These are phyloP conservation scores for Podila verticillata DNA, from an alignment of 192 early-diverging fungal genomes.

Conservation along the genomic window DNA sequence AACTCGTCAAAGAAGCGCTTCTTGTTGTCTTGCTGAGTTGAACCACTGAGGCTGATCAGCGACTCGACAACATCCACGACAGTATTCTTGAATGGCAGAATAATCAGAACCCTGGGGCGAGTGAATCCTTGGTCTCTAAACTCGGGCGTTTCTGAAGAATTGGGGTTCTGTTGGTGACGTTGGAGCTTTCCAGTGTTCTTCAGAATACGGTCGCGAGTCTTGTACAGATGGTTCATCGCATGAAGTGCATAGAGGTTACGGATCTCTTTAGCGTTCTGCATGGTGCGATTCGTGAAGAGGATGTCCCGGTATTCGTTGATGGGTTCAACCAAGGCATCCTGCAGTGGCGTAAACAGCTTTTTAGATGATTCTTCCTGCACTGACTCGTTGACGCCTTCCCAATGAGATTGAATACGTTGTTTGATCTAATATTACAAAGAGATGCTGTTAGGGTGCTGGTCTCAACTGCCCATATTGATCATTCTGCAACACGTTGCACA, in stretches of 20 bases:
- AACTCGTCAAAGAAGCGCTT: constrained; percentile 87
- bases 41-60: constrained; percentile 79
- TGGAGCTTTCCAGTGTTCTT: constrained; percentile 84
- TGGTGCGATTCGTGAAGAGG: constrained; percentile 69
- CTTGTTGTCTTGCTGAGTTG: constrained; percentile 89
- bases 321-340: constrained; percentile 65
- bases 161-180: constrained; percentile 58
- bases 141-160: constrained; percentile 62
- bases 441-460: background rate
- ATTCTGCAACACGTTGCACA: background rate
- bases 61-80: constrained; percentile 83
- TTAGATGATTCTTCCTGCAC: constrained; percentile 8
- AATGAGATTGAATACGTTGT: constrained; percentile 43
- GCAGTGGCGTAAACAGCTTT: constrained; percentile 62
- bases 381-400: constrained; percentile 36
- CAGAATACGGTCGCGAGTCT: constrained; percentile 78
- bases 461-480: no score
- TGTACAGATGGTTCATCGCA: constrained; percentile 91
- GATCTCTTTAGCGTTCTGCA: constrained; percentile 74
- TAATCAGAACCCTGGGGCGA: constrained; percentile 88
- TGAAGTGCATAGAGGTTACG: constrained; percentile 82
- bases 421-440: constrained; percentile 21
- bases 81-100: constrained; percentile 87
- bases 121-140: constrained; percentile 96
- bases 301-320: constrained; percentile 84